These are phyloP conservation scores for Cytospora paraplurivora DNA, from an alignment of 2,329 filamentous ascomycete genomes.

Conservation along the genomic window DNA sequence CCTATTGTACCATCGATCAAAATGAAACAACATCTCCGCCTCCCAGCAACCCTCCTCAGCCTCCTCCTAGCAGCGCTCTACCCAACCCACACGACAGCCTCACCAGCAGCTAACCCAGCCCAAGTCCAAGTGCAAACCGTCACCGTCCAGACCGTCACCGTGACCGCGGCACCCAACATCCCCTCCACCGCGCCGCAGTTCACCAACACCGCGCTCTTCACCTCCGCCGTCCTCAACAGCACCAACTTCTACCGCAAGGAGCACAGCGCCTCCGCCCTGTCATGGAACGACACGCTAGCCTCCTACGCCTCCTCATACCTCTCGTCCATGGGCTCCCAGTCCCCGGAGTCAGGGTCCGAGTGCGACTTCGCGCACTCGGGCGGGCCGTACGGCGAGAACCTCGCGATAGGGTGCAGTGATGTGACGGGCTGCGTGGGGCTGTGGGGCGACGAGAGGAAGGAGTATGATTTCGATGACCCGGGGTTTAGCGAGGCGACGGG, in stretches of 20 bases:
- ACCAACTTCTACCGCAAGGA: conserved; percentile 67
- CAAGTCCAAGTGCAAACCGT: not conserved
- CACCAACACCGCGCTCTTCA: conserved; percentile 43
- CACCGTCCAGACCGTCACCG: conserved; percentile 32
- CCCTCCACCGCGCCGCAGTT: conserved; percentile 44
- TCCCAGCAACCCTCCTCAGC: conserved; percentile 1
- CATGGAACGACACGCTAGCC: conserved; percentile 68
- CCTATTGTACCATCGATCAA: not conserved
- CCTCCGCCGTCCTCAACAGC: conserved; percentile 60
- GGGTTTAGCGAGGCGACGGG: conserved; percentile 63
- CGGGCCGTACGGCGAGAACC: conserved; percentile 73
- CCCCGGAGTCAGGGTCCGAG: conserved; percentile 26
- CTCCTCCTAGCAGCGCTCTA: conserved; percentile 1
- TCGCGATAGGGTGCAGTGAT: conserved; percentile 67
- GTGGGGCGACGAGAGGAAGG: conserved; percentile 63
- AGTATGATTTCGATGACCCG: conserved; percentile 61
- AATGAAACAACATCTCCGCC: not conserved
- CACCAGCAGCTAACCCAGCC: conserved; percentile 1
- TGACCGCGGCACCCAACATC: conserved; percentile 39
- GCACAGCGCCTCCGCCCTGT: conserved; percentile 60
- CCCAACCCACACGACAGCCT: not conserved
- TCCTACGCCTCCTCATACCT: conserved; percentile 56
- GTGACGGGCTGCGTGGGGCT: conserved; percentile 60
- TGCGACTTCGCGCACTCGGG: conserved; percentile 59
- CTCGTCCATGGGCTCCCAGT: conserved; percentile 29